Evolutionary conservation across 1,139 yeast species (phyloP).

Genomic region (Saccharomycopsis crataegensis): DNA sequence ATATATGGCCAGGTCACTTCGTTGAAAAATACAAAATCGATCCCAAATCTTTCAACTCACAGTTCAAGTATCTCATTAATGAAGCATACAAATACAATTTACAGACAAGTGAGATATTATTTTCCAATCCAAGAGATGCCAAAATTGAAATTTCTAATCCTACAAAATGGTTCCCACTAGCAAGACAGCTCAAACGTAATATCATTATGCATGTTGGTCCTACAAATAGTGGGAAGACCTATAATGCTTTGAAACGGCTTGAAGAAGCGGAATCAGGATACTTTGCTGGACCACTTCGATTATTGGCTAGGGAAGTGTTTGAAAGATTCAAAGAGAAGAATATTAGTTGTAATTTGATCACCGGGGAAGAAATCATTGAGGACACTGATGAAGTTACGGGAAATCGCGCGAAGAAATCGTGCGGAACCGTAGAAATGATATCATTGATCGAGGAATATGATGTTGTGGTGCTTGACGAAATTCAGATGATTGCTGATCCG

Average conservation of each 20-base stretch:
- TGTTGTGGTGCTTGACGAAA: slow-evolving; percentile 88
- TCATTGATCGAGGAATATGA: slow-evolving; percentile 63
- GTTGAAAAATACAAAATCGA: not conserved
- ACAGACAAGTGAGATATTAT: not conserved
- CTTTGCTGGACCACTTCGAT: slow-evolving; percentile 89
- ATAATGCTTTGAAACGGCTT: slow-evolving; percentile 65
- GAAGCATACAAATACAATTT: not conserved
- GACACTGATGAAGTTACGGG: slow-evolving; percentile 58
- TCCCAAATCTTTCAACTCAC: not conserved
- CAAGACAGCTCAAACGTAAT: slow-evolving; percentile 72
- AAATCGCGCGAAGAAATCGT: slow-evolving; percentile 60
- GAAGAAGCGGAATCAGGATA: slow-evolving; percentile 72
- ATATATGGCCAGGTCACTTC: not conserved
- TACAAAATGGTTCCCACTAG: slow-evolving; percentile 82
- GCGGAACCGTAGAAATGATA: slow-evolving; percentile 94
- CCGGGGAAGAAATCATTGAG: slow-evolving; percentile 88
- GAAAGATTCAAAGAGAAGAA: slow-evolving; percentile 67
- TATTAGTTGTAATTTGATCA: slow-evolving; percentile 69
- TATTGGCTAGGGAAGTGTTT: slow-evolving; percentile 85
- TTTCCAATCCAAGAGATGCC: not conserved
- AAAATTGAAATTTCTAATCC: slow-evolving; percentile 54
- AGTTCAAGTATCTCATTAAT: not conserved
- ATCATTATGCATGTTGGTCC: slow-evolving; percentile 93
- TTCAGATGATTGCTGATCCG: slow-evolving; percentile 84
- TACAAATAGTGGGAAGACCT: slow-evolving; percentile 95